Evolutionary conservation across 306 rosid genomes (phyloP), one percentile per base, ranked within the genome.

Genomic region (Gastrolobium villosum): DNA sequence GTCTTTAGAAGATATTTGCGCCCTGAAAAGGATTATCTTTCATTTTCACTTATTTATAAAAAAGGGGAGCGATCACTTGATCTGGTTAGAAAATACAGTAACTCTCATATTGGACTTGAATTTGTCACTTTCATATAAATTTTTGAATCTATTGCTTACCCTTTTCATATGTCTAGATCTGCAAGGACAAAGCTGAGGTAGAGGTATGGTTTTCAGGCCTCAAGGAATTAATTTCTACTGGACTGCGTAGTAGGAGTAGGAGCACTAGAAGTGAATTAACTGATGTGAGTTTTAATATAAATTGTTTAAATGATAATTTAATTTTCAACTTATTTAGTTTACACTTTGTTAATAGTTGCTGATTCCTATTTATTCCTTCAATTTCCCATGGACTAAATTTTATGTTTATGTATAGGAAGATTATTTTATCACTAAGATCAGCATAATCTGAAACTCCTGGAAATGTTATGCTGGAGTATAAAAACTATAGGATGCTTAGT

Each of bases 141-240:
- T 63, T 63, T 34, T 60, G 60, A 81, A 46, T 55, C 66, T 35
- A 60, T 69, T 55, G 63, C 20, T 72, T 62, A 20, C 45, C 34
- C 56, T 40, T 80, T 63, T 65, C 83, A 75, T 76, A 41, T 80
- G 65, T 84, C 66, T 88, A 95, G 97, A 87, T 92, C 69, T 95
- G 99, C 94, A 95, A 95, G 93, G 99, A 92, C 85, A 86, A 88
- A 88, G 88, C 90, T 70, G 99, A 92, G 85, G 88, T 84, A 76
- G 98, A 92, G 79, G 50, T 89, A 68, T 95, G 97, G 99, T 73
- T 95, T 84, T 87, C 83, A 57, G 87, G 91, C 75, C 97, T 95
- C 66, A 87, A 89, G 85, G 82, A 89, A 70, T 82, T 95, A 82
- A 88, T 92, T 80, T 81, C 91, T 78, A 7, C 88, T 32, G 87